Conservation (phyloP, 2,329 filamentous ascomycete genomes). For the Gaeumannomyces tritici region DNA sequence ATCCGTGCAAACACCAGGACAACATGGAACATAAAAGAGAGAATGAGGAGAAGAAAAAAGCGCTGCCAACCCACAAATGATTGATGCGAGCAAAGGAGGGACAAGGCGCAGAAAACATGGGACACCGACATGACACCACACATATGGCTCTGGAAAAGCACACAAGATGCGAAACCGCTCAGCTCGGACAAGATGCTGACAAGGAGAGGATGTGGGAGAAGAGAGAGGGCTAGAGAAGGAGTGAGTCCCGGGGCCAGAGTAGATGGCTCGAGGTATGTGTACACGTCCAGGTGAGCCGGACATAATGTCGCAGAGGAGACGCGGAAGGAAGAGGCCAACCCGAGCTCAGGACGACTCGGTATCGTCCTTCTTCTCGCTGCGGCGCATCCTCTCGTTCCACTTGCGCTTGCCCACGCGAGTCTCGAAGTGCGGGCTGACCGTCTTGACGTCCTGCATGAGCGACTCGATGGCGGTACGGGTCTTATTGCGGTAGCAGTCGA, state of each 20-base stretch:
- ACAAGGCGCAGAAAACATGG: neutral
- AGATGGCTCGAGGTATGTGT: neutral
- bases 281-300: neutral
- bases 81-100: neutral
- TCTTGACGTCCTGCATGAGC: conserved; percentile 63
- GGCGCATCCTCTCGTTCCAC: conserved; percentile 52
- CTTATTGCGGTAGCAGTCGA: conserved; percentile 92
- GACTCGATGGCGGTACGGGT: conserved; percentile 74
- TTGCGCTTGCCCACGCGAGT: conserved; percentile 76
- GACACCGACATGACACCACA: neutral
- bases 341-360: neutral
- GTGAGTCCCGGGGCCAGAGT: neutral
- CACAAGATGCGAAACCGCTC: no score
- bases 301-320: neutral
- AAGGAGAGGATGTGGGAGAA: neutral
- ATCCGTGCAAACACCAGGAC: neutral
- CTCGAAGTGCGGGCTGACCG: conserved; percentile 77
- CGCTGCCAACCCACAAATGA: neutral
- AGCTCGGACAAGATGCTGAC: neutral
- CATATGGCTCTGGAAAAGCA: neutral
- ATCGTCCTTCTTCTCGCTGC: conserved; percentile 21
- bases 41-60: neutral
- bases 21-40: neutral
- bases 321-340: neutral
- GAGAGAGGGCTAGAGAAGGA: neutral